Evolutionary conservation across 129 eudicot genomes (phyloP).

Genomic region (Tagetes patula): DNA sequence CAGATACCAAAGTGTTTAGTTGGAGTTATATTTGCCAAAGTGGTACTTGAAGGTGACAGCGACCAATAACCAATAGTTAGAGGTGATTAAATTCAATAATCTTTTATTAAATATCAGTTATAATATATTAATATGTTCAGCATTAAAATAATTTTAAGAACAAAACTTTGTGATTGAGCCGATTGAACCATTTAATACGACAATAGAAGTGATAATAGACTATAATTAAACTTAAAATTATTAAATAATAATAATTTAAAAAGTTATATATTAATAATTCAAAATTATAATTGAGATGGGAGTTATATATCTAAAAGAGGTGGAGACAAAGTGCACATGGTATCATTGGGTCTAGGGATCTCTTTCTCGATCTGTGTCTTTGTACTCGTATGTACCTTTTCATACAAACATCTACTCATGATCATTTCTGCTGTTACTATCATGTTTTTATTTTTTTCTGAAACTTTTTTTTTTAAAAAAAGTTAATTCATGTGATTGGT

Average conservation of each 20-base stretch:
- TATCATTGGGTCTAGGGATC: slow-evolving; percentile 27
- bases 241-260: neutral
- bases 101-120: neutral
- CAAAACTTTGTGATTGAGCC: neutral
- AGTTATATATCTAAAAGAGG: slow-evolving; percentile 13
- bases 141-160: neutral
- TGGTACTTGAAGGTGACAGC: too few species aligned
- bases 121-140: neutral
- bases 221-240: neutral
- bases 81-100: neutral
- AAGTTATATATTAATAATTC: neutral
- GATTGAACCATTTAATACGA: neutral
- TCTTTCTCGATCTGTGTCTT: slow-evolving; percentile 31
- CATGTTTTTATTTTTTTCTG: neutral
- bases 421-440: slow-evolving; percentile 9
- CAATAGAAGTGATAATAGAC: neutral
- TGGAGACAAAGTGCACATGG: slow-evolving; percentile 36
- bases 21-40: too few species aligned
- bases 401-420: slow-evolving; percentile 34
- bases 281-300: neutral
- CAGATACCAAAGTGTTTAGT: too few species aligned
- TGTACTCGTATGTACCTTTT: slow-evolving; percentile 39
- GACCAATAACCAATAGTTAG: too few species aligned
- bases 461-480: neutral
- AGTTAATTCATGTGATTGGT: too few species aligned